Base-by-base conservation (phyloP, 805 yeast species). In the Metschnikowia bowlesiae region DNA sequence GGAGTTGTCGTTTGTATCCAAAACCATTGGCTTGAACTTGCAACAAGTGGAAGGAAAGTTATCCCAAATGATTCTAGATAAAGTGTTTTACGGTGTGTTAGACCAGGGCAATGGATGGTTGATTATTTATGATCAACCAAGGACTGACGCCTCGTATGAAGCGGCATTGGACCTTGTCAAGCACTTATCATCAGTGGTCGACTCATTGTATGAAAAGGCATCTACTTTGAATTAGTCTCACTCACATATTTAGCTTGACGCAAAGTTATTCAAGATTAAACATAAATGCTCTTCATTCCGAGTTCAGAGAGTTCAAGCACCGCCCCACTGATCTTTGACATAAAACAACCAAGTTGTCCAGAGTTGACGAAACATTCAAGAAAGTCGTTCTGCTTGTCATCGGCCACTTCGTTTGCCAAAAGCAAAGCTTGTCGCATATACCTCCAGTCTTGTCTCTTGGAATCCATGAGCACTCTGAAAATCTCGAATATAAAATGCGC, bases 31-130 rank as follows among this genome's bases (percentile, higher is more conserved):
- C 6, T 79, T 95, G 54, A 92, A 90, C 56, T 75, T 83, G 43
- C 85, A 83, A 55, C 95, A 89, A 64, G 89, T 94, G 32, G 99
- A 94, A 71, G 95, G 95, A 18, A 94, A 94, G 68, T 77, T 94
- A 56, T 84, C 95, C 44, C 97, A 92, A 69, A 92, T 94, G 98
- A 92, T 94, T 59, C 78, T 94, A 61, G 99, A 94, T 69, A 86
- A 89, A 62, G 87, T 90, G n/a, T 89, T 94, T 61, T 87, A 84
- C 64, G 99, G 99, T 44, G 98, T 94, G 35, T 76, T 94, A 59
- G 99, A 94, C 68, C 99, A 94, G 74, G 98, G 98, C 43, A 91
- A 91, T 66, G 99, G 99, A 8, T 94, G 97, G 96, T 78, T 94
- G 61, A 84, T 89, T 57, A 82, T 94, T 51, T 94, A 88, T 63